A percentile compares a stretch with the other conserved stretches of the same genome.
phyloP scores from a whole-genome alignment of 129 eudicot genomes.

The Dittrichia graveolens region DNA sequence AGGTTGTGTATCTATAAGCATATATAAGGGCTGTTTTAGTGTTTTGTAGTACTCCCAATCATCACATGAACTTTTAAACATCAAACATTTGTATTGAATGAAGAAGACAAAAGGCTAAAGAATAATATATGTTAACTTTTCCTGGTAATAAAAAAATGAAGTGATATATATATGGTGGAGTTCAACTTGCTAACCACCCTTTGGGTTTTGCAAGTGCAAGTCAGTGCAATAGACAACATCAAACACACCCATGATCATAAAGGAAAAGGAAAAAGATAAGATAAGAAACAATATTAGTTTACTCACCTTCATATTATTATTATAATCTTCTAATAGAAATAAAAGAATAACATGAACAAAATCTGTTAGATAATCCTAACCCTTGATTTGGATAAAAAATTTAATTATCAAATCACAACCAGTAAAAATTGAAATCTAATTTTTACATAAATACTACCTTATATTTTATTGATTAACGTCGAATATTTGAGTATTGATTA shows the following conservation, averaged over 20 bases:
- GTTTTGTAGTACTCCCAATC: constrained; percentile 33
- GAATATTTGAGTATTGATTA: no score
- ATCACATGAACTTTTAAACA: constrained; percentile 23
- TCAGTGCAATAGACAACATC: constrained; percentile 36
- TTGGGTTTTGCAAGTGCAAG: constrained; percentile 26
- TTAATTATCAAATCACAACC: no score
- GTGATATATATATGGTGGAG: constrained; percentile 35
- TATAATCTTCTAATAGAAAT: no score
- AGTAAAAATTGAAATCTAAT: no score
- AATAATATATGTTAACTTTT: constrained; percentile 16
- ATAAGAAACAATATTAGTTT: constrained; percentile 29
- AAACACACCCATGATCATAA: constrained; percentile 39
- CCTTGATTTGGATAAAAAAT: no score
- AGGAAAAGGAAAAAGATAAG: constrained; percentile 34
- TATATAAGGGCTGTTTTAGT: constrained; percentile 30
- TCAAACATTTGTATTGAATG: constrained; percentile 35
- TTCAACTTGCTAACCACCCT: constrained; percentile 31
- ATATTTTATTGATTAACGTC: no score
- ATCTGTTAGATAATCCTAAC: no score
- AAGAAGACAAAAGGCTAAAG: constrained; percentile 28
- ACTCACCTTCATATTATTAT: constrained; percentile 13
- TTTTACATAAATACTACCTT: no score
- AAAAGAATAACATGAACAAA: no score
- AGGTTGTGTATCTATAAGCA: constrained; percentile 9
- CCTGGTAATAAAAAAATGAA: constrained; percentile 16